Base-by-base conservation (phyloP, 1,284 basidiomycete species). In the Erythrobasidium hasegawianum region DNA sequence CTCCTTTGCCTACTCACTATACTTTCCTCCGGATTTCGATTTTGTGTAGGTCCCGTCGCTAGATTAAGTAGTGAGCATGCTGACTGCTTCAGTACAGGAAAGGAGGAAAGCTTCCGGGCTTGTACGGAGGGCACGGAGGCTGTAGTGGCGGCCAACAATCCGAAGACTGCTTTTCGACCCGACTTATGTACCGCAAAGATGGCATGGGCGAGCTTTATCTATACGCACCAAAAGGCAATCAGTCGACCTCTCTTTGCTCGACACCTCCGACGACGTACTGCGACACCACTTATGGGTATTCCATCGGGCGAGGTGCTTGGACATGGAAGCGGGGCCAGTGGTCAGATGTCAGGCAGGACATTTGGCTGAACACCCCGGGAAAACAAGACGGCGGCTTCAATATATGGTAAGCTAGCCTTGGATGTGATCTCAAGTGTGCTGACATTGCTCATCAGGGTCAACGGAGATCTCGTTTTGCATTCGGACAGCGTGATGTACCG, bases 231-330 rank as follows among this genome's bases (percentile, higher is more conserved):
- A 84, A 83, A 41, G 72, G 68, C 18, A 75, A 74, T 55, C 76
- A 77, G 57, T 68, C 84, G 2, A 61, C 74, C 0, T 77, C 80
- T 0, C 78, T 89, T 0, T 89, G 88, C 74, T 72, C 75, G 0
- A 81, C 83, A 2, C 79, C 81, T 39, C 80, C 82, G 0, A 75
- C 76, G 43, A 86, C 86, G 0, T 81, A 83, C 14, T 89, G 88
- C 75, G 81, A 86, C 67, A 73, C 81, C 0, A 76, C 76, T 1
- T 89, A 88, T 71, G 87, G 88, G 0, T 78, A 88, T 49, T 86
- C 86, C 1, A 79, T 92, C 68, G 87, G 85, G 4, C 83, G 90
- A 11, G 88, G 88, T 0, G 80, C 86, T 0, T 92, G 89, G 81
- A 75, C 71, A 1, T 91, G 84, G 78, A 77, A 80, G 1, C 72